Evolutionary conservation across 1,284 basidiomycete species (phyloP), one percentile per base, ranked within the genome.

Genomic region (Phaffia rhodozyma): DNA sequence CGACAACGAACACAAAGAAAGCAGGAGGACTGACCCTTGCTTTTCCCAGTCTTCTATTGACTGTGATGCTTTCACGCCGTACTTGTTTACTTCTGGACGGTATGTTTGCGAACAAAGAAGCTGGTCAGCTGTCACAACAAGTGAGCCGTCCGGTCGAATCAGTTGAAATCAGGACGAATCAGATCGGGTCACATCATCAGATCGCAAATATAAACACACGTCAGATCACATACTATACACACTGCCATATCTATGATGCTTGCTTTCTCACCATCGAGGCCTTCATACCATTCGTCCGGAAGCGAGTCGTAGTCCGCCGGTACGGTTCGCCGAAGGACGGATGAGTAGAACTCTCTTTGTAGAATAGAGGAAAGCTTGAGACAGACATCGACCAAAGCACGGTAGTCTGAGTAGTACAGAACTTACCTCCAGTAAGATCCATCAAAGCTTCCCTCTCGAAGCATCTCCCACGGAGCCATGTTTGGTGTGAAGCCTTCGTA

Each of bases 401-500:
- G 21, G 21, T 25, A 18, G 6, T 18, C 25, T n/a, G 57, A 58
- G 3, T 18, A 4, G 7, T 7, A n/a, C n/a, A 9, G 1, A 23
- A n/a, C 58, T 30, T 25, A 65, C 63, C 60, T 58, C 50, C 54
- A 66, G 29, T 58, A 58, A 3, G 43, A 58, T 23, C 64, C 64
- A 3, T 55, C 64, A 21, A 66, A 66, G 16, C 23, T 27, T 6
- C 64, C 64, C 4, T 11, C 43, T 34, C 55, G 49, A 49, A 61
- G 23, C 13, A 66, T 54, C 51, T 66, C 64, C 60, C 47, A 48
- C 20, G 64, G 64, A n/a, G 48, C 47, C 38, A 66, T 23, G 23
- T 66, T 66, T 0, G 64, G 64, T 16, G 50, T 66, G 34, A 66
- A 66, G 18, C 64, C 64, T 23, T 61, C 64, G 60, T 52, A 62